Evolutionary conservation across 1,284 basidiomycete genomes (phyloP).

Genomic region (Lignosus rhinocerotis): DNA sequence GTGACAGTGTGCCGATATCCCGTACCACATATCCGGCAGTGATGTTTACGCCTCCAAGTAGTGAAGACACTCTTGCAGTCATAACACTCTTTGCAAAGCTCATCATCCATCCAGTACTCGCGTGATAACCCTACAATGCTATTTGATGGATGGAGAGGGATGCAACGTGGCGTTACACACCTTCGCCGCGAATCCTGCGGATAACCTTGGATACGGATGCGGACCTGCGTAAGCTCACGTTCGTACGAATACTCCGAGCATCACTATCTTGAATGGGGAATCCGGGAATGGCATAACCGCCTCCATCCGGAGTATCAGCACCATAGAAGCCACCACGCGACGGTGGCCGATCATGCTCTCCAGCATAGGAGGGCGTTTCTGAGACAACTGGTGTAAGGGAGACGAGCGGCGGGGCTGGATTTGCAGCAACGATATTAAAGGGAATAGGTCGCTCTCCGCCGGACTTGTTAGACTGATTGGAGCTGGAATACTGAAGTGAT

Average conservation of each 20-base stretch:
- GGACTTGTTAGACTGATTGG: constrained; percentile 47
- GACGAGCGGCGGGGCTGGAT: constrained; percentile 73
- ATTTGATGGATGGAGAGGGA: constrained; percentile 1
- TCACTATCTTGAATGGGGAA: constrained; percentile 81
- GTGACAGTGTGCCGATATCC: constrained; percentile 7
- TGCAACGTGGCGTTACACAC: constrained; percentile 32
- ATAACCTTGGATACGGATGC: constrained; percentile 89
- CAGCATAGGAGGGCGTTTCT: constrained; percentile 65
- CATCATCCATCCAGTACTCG: constrained; percentile 98
- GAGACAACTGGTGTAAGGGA: constrained; percentile 81
- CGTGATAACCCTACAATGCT: constrained; percentile 63
- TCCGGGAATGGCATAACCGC: constrained; percentile 73
- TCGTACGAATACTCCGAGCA: constrained; percentile 74
- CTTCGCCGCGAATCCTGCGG: constrained; percentile 84
- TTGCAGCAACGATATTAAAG: constrained; percentile 51
- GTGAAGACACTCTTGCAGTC: constrained; percentile 92
- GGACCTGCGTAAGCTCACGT: constrained; percentile 68
- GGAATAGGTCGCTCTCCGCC: constrained; percentile 57
- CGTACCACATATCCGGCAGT: constrained; percentile 90
- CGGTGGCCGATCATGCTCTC: constrained; percentile 61
- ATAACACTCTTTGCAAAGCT: constrained; percentile 93
- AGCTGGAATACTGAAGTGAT: constrained; percentile 48
- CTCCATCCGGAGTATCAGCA: constrained; percentile 61
- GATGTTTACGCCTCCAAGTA: constrained; percentile 91
- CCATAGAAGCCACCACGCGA: constrained; percentile 52